Conservation (phyloP, 495 filamentous ascomycete genomes). For the Monascus purpureus region DNA sequence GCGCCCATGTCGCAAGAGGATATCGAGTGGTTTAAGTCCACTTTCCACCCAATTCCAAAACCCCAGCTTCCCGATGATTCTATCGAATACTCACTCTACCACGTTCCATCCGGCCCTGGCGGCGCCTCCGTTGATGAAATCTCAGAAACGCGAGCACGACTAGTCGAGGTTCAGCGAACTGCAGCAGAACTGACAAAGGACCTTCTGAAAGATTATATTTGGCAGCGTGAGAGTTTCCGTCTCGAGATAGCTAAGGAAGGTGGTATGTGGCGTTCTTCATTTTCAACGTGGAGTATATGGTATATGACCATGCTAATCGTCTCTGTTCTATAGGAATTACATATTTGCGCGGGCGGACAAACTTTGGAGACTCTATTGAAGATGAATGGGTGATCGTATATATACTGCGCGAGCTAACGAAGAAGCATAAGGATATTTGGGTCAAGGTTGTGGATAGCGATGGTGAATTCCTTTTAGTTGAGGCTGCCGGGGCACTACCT, state of each 20-base stretch:
- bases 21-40: constrained; percentile 35
- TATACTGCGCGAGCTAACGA: constrained; percentile 70
- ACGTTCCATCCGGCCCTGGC: constrained; percentile 36
- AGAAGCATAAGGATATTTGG: constrained; percentile 62
- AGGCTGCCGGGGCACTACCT: constrained; percentile 79
- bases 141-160: constrained; percentile 38
- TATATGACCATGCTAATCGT: constrained; percentile 2
- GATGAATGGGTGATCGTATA: constrained; percentile 97
- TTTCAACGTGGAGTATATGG: neutral
- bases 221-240: constrained; percentile 74
- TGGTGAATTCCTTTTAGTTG: constrained; percentile 88
- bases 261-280: constrained; percentile 21
- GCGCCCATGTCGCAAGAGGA: constrained; percentile 33
- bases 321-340: constrained; percentile 17
- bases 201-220: constrained; percentile 74
- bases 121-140: constrained; percentile 32
- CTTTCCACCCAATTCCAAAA: constrained; percentile 46
- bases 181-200: constrained; percentile 46
- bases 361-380: constrained; percentile 86
- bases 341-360: constrained; percentile 53
- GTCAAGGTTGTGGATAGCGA: constrained; percentile 71
- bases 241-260: constrained; percentile 47
- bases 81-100: constrained; percentile 72
- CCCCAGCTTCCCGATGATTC: constrained; percentile 67
- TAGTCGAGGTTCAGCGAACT: constrained; percentile 58